A percentile compares a stretch with the other conserved stretches of the same genome.
Conservation (phyloP, 768 basidiomycete species). For the Amanita fuliginea region DNA sequence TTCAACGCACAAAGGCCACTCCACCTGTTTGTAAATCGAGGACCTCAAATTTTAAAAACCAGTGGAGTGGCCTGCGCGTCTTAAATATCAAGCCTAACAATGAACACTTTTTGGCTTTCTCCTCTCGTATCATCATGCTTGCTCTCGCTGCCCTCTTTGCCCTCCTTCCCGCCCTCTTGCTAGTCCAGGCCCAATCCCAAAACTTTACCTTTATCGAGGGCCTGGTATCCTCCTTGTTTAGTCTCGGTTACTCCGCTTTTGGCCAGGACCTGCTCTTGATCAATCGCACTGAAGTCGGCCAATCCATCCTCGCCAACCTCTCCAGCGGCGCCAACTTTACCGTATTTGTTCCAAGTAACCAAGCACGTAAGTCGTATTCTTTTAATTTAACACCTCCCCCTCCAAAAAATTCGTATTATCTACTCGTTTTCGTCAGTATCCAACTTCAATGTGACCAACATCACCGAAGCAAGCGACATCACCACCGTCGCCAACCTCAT, state of each 20-base stretch:
- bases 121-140: not conserved
- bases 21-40: too few relatives aligned
- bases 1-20: too few relatives aligned
- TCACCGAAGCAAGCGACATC: not conserved
- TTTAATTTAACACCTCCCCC: not conserved
- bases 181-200: constrained; percentile 5
- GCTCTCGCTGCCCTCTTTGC: constrained; percentile 9
- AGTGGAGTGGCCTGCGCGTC: too few relatives aligned
- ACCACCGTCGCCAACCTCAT: constrained; percentile 5
- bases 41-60: too few relatives aligned
- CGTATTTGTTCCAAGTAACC: constrained; percentile 47
- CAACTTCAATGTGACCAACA: constrained; percentile 3
- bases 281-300: constrained; percentile 32
- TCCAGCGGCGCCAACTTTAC: constrained; percentile 30
- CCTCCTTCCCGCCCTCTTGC: constrained; percentile 8
- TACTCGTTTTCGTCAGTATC: not conserved
- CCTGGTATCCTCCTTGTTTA: constrained; percentile 26
- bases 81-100: not conserved
- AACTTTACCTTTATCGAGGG: constrained; percentile 14
- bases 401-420: not conserved
- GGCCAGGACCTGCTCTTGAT: constrained; percentile 26
- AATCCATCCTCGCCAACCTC: constrained; percentile 30
- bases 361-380: constrained; percentile 32
- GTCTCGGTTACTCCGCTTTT: constrained; percentile 29
- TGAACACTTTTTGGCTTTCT: constrained; percentile 1